A percentile compares a stretch with the other conserved stretches of the same genome.
Evolutionary conservation across 805 yeast species (phyloP).

Genomic region (Nakazawaea peltata): DNA sequence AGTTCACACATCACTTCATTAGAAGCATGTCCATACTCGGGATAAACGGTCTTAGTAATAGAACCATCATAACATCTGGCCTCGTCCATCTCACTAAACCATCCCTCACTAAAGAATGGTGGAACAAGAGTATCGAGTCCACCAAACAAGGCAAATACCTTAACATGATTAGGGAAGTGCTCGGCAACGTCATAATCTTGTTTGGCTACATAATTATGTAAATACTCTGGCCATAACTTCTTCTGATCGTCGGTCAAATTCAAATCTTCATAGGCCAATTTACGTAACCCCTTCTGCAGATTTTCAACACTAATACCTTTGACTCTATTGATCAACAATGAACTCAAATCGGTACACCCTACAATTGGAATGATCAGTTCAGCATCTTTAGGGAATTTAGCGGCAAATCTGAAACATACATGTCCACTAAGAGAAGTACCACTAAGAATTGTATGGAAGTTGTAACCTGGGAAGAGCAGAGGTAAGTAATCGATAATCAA

Average conservation of each 20-base stretch:
- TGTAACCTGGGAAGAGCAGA: conserved; percentile 19
- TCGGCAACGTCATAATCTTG: conserved; percentile 11
- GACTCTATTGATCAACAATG: conserved; percentile 35
- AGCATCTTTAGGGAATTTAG: conserved; percentile 28
- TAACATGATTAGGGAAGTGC: conserved; percentile 11
- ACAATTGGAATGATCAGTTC: conserved; percentile 39
- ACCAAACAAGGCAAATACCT: conserved; percentile 12
- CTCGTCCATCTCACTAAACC: conserved; percentile 8
- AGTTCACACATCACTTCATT: conserved; percentile 9
- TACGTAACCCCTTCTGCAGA: conserved; percentile 2
- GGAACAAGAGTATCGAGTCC: conserved; percentile 10
- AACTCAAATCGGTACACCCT: conserved; percentile 39
- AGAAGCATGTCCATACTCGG: conserved; percentile 9
- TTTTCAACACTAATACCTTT: not conserved
- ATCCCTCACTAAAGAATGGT: conserved; percentile 6
- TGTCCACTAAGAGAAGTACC: conserved; percentile 57
- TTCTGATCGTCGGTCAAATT: conserved; percentile 8
- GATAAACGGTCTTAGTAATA: conserved; percentile 1
- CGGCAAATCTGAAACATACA: conserved; percentile 37
- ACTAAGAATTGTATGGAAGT: conserved; percentile 27
- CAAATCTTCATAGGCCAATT: conserved; percentile 11
- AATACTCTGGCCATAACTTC: conserved; percentile 10
- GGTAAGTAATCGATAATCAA: conserved; percentile 38
- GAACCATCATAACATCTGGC: conserved; percentile 10
- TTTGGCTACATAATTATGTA: conserved; percentile 9